A percentile compares a stretch with the other conserved stretches of the same genome.
phyloP scores from a whole-genome alignment of 2,329 filamentous ascomycete genomes.

The Exophiala xenobiotica region DNA sequence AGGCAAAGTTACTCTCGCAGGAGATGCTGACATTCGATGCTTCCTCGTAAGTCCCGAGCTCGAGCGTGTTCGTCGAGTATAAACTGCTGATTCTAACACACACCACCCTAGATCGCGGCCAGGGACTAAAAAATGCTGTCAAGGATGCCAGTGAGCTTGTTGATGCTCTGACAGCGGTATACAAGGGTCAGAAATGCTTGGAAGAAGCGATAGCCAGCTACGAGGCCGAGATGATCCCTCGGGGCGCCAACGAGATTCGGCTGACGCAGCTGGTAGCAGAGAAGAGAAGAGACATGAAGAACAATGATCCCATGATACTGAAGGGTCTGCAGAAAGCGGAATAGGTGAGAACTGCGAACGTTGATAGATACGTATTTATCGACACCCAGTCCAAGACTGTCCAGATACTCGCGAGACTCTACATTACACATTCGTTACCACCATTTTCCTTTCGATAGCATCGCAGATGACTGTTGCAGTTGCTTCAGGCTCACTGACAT shows the following conservation, averaged over 20 bases:
- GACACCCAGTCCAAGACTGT: background rate
- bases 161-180: background rate
- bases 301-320: background rate
- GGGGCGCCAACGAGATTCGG: constrained; percentile 42
- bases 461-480: background rate
- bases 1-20: constrained; percentile 36
- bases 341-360: too few relatives aligned
- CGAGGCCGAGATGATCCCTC: constrained; percentile 40
- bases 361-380: background rate
- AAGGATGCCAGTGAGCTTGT: constrained; percentile 43
- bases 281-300: background rate
- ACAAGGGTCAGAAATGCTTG: constrained; percentile 8
- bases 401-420: background rate
- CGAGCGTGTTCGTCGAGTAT: too few relatives aligned
- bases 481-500: constrained; percentile 1
- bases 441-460: background rate
- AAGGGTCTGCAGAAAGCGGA: background rate
- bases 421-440: background rate
- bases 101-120: constrained; percentile 43
- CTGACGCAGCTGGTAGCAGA: background rate
- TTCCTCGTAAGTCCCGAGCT: constrained; percentile 42
- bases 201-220: constrained; percentile 28
- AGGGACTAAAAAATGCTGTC: constrained; percentile 48
- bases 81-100: too few relatives aligned
- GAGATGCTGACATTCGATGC: constrained; percentile 48